Percentiles rank a stretch among this genome's conserved stretches.
Evolutionary conservation across 2,329 filamentous ascomycete genomes (phyloP).

Genomic region (Pseudopithomyces chartarum): DNA sequence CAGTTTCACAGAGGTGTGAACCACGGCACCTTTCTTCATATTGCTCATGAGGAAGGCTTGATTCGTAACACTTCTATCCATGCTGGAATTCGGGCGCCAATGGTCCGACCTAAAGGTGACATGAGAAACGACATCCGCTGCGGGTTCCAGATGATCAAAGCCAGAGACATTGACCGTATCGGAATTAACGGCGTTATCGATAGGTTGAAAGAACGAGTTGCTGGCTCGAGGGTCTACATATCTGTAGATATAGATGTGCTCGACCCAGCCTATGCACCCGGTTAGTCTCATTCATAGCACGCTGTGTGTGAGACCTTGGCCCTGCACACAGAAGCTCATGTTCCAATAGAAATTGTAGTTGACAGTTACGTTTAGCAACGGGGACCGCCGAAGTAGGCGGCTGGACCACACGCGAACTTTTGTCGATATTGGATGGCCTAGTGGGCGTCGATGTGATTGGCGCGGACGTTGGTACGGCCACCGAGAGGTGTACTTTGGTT

Average conservation of each 20-base stretch:
- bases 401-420: constrained; percentile 64
- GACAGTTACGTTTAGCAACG: constrained; percentile 47
- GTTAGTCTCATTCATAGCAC: constrained; percentile 34
- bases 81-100: constrained; percentile 64
- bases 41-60: constrained; percentile 65
- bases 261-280: constrained; percentile 61
- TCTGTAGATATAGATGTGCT: constrained; percentile 63
- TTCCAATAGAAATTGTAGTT: neutral
- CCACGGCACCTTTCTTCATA: constrained; percentile 66
- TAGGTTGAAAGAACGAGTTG: constrained; percentile 56
- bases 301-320: neutral
- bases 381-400: constrained; percentile 67
- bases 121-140: constrained; percentile 62
- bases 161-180: constrained; percentile 59
- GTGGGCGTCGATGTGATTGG: constrained; percentile 62
- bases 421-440: constrained; percentile 64
- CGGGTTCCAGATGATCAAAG: constrained; percentile 63
- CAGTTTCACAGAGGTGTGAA: constrained; percentile 53
- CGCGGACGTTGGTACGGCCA: constrained; percentile 57
- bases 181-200: constrained; percentile 55
- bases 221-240: constrained; percentile 60
- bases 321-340: neutral
- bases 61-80: constrained; percentile 64
- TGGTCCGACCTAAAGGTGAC: constrained; percentile 56
- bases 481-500: neutral